Percentiles rank a stretch among this genome's conserved stretches.
These are phyloP conservation scores for Collybia mongolica DNA, from an alignment of 768 basidiomycete species.

Conservation along the genomic window DNA sequence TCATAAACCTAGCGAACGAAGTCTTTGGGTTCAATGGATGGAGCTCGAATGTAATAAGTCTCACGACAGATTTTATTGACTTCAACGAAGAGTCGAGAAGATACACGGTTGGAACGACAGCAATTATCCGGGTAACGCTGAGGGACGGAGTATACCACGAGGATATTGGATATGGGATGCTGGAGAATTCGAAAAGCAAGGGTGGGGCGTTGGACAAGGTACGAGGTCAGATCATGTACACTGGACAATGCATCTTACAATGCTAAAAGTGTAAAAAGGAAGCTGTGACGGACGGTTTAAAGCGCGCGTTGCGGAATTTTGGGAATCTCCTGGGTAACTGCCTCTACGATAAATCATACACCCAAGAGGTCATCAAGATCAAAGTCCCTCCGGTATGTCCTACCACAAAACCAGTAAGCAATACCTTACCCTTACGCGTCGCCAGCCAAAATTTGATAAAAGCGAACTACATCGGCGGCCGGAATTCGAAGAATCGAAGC, in stretches of 20 bases:
- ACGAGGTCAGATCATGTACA: conserved; percentile 16
- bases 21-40: conserved; percentile 98
- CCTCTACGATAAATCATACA: conserved; percentile 92
- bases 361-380: conserved; percentile 82
- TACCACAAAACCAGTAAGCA: not conserved
- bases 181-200: conserved; percentile 86
- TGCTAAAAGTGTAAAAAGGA: conserved; percentile 89
- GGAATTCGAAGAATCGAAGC: conserved; percentile 56
- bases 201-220: conserved; percentile 91
- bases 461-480: conserved; percentile 68
- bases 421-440: not conserved
- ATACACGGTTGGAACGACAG: conserved; percentile 76
- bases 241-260: not conserved
- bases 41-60: conserved; percentile 75
- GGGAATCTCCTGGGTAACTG: conserved; percentile 96
- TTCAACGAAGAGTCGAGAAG: conserved; percentile 62
- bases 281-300: conserved; percentile 92
- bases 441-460: conserved; percentile 66
- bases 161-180: conserved; percentile 87
- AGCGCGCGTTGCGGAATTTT: conserved; percentile 88
- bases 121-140: conserved; percentile 84
- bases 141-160: conserved; percentile 89
- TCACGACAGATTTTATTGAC: conserved; percentile 82
- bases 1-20: conserved; percentile 97
- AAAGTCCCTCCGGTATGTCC: conserved; percentile 77